Conservation (phyloP, 805 yeast genomes). For the Candida hungchunana region DNA sequence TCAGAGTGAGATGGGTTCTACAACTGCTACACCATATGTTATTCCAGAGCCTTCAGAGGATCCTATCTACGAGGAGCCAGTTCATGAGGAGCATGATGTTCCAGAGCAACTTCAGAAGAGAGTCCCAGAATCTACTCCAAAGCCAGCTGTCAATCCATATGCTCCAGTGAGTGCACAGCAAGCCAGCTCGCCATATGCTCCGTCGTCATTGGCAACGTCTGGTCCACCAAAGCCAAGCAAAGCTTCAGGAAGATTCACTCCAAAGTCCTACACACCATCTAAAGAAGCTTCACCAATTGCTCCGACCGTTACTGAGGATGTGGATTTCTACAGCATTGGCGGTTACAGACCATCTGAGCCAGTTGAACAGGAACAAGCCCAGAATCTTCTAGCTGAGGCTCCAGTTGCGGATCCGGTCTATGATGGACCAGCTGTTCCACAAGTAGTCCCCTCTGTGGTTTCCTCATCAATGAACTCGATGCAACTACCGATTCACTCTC, state of each 20-base stretch:
- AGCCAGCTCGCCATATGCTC: not conserved
- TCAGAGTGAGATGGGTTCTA: slow-evolving; percentile 17
- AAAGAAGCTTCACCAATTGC: slow-evolving; percentile 1
- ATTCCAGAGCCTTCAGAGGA: slow-evolving; percentile 17
- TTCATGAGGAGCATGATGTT: slow-evolving; percentile 6
- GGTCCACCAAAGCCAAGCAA: slow-evolving; percentile 6
- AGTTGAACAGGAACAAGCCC: not conserved
- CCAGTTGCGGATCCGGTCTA: not conserved
- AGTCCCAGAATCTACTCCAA: slow-evolving; percentile 4
- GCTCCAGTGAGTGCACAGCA: slow-evolving; percentile 2
- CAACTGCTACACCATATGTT: slow-evolving; percentile 13
- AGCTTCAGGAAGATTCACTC: slow-evolving; percentile 15
- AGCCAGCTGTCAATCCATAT: not conserved
- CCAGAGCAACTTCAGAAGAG: slow-evolving; percentile 7
- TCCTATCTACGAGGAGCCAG: not conserved
- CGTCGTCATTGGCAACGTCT: not conserved
- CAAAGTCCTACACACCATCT: slow-evolving; percentile 14
- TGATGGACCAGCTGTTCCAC: not conserved
- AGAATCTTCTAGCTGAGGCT: not conserved
- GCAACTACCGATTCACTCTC: too few species aligned
- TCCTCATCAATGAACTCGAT: too few species aligned
- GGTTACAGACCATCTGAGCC: slow-evolving; percentile 11
- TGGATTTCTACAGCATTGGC: slow-evolving; percentile 16
- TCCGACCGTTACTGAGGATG: slow-evolving; percentile 13
- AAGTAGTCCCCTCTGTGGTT: too few species aligned